Evolutionary conservation across 306 rosid genomes (phyloP), one percentile per base, ranked within the genome.

Genomic region (Parietaria judaica): DNA sequence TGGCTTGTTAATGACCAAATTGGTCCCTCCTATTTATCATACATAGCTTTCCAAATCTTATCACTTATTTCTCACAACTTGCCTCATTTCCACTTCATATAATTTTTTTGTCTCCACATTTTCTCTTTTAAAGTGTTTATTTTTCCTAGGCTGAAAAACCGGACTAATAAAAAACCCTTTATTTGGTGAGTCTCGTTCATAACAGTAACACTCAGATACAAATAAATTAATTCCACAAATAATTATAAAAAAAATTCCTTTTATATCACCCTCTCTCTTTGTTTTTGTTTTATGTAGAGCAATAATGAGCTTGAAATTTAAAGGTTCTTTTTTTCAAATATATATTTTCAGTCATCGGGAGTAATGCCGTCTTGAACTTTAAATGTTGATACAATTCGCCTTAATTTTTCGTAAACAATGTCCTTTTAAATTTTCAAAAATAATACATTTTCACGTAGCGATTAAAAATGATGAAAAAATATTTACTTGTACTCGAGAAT

Each of bases 231-330:
- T 13, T n/a, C 12, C 16, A 4, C 2, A 39, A 16, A 14, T 47
- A 54, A 53, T 52, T 2, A 6, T 14, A 12, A 11, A 11, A 12
- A 17, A 49, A 10, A 10, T 0, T 31, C 14, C 47, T 31, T 37
- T 66, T 61, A 49, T 36, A 45, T 63, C 16, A 43, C 41, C 35
- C 41, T 36, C 41, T 15, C 16, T 53, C 49, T 36, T 37, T 56
- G n/a, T 62, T 55, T 68, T 79, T 86, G 81, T 69, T 72, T 64
- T 77, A 56, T 53, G 71, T 74, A 66, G 72, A 50, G 61, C 84
- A 23, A 23, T 23, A 23, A 23, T 23, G 31, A 23, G 31, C 31
- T 23, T 23, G 31, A 23, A 23, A 23, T 23, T 23, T 23, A 23
- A 23, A 23, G 31, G 31, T 23, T 23, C 31, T 23, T 23, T 23